phyloP scores from a whole-genome alignment of 164 flowering plant species.

The Berberis thunbergii region DNA sequence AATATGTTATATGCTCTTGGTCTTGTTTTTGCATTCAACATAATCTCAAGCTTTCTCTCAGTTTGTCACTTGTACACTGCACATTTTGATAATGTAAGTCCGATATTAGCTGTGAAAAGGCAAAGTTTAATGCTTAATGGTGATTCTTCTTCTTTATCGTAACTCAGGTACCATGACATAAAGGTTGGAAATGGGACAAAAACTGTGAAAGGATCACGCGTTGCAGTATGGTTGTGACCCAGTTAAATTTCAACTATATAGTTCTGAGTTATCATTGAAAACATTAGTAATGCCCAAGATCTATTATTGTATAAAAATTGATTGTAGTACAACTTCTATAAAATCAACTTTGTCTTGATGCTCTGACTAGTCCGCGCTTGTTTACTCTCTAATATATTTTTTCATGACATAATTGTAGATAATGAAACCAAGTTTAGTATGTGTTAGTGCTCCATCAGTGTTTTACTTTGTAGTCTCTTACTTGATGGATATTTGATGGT shows the following conservation, averaged over 20 bases:
- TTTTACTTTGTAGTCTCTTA: not conserved
- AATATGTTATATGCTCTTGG: not conserved
- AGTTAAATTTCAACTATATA: conserved; percentile 22
- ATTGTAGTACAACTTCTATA: not conserved
- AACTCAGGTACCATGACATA: conserved; percentile 80
- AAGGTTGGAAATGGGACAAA: conserved; percentile 77
- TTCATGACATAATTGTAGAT: too few species aligned
- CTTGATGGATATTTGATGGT: not conserved
- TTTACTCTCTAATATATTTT: too few species aligned
- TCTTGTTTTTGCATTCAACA: not conserved
- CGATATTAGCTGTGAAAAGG: too few species aligned
- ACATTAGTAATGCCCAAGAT: not conserved
- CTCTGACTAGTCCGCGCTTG: too few species aligned
- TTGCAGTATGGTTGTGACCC: conserved; percentile 82
- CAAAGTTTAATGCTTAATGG: not conserved
- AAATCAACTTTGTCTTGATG: too few species aligned
- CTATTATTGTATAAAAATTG: not conserved
- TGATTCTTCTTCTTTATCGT: not conserved
- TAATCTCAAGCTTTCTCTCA: too few species aligned
- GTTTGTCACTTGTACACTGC: too few species aligned
- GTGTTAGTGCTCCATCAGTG: not conserved
- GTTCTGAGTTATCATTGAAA: conserved; percentile 4
- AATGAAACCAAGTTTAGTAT: too few species aligned
- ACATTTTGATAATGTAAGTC: too few species aligned
- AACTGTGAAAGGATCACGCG: conserved; percentile 93